Evolutionary conservation across 2,329 filamentous ascomycete species (phyloP).

Genomic region (Falciphora oryzae): DNA sequence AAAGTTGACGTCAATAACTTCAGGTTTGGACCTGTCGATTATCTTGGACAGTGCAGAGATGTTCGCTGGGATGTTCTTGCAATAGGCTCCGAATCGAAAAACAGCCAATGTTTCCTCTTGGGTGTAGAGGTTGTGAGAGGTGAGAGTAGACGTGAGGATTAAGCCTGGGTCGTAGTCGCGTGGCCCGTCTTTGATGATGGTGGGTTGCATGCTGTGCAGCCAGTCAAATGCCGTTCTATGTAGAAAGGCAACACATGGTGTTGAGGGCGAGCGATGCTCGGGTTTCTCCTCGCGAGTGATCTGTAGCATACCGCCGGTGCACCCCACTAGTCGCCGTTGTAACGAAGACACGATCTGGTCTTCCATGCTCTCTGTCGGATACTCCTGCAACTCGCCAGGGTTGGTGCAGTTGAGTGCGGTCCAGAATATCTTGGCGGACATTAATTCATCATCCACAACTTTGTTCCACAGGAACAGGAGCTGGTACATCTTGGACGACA

Average conservation of each 20-base stretch:
- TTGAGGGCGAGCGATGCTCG: too few relatives aligned
- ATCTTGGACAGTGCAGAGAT: too few relatives aligned
- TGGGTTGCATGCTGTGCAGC: background rate
- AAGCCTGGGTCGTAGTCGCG: background rate
- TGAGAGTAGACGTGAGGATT: background rate
- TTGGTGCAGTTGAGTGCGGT: too few relatives aligned
- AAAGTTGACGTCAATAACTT: too few relatives aligned
- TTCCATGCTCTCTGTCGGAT: too few relatives aligned
- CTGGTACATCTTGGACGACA: conserved; percentile 8
- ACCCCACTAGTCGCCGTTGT: background rate
- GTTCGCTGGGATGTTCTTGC: too few relatives aligned
- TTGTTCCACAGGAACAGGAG: background rate
- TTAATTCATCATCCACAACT: background rate
- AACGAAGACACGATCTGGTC: background rate
- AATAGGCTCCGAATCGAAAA: too few relatives aligned
- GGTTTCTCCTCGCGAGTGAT: background rate
- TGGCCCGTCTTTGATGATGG: background rate
- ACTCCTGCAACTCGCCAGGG: too few relatives aligned
- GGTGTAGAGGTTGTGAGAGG: too few relatives aligned
- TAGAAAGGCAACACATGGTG: conserved; percentile 5
- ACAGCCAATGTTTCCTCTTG: too few relatives aligned
- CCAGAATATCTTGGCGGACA: background rate
- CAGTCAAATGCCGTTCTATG: conserved; percentile 3
- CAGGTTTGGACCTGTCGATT: too few relatives aligned
- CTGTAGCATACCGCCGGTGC: conserved; percentile 4